These are phyloP conservation scores for Kazachstania psychrophila DNA, from an alignment of 805 yeast species.

Conservation along the genomic window DNA sequence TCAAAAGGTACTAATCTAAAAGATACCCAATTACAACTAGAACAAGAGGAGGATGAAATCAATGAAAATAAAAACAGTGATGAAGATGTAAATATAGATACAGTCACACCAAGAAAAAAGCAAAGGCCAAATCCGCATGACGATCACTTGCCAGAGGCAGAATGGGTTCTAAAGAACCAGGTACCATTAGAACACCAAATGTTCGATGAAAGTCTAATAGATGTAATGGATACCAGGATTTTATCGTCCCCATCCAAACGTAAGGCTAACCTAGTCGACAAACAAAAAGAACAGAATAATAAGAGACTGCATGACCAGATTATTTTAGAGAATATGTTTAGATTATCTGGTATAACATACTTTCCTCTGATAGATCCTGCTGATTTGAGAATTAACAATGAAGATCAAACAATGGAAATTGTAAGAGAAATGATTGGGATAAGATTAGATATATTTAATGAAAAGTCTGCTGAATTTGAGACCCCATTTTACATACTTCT, in stretches of 20 bases:
- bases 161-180: conserved; percentile 17
- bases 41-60: not conserved
- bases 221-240: conserved; percentile 17
- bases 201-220: conserved; percentile 21
- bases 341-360: conserved; percentile 34
- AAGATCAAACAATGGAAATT: conserved; percentile 8
- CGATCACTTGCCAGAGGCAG: conserved; percentile 12
- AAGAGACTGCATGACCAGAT: conserved; percentile 14
- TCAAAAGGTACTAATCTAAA: not conserved
- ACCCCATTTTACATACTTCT: conserved; percentile 31
- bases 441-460: conserved; percentile 34
- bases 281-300: not conserved
- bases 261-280: conserved; percentile 1
- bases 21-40: not conserved
- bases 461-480: conserved; percentile 21
- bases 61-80: not conserved
- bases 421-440: conserved; percentile 28
- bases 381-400: conserved; percentile 14
- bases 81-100: not conserved
- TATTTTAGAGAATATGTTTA: conserved; percentile 28
- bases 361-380: conserved; percentile 34
- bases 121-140: not conserved
- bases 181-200: conserved; percentile 16
- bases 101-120: not conserved
- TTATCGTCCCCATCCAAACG: conserved; percentile 27